Percentiles rank a stretch among this genome's conserved stretches.
Evolutionary conservation across 2,329 filamentous ascomycete species (phyloP).

Genomic region (Chaetomium strumarium): DNA sequence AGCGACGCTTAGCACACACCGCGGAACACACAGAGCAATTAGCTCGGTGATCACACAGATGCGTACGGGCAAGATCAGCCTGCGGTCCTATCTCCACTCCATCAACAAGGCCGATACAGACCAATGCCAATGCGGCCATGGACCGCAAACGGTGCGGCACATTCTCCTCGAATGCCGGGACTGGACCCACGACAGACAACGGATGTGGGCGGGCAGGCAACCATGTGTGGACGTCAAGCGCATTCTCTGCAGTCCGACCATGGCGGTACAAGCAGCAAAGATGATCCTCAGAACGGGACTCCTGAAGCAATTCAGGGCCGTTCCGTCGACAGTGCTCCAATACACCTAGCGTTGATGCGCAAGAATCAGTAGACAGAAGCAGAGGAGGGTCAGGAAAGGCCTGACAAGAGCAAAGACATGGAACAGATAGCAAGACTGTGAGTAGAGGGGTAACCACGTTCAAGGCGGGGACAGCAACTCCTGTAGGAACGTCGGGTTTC

Average conservation of each 20-base stretch:
- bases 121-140: background rate
- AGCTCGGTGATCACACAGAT: background rate
- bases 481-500: background rate
- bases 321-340: background rate
- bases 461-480: background rate
- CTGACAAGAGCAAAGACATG: background rate
- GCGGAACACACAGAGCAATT: background rate
- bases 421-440: background rate
- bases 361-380: background rate
- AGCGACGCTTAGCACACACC: background rate
- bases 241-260: background rate
- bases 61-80: background rate
- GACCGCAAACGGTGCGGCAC: background rate
- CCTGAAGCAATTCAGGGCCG: background rate
- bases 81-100: background rate
- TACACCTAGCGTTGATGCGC: background rate
- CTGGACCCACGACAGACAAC: background rate
- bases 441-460: background rate
- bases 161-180: background rate
- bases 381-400: background rate
- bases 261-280: background rate
- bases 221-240: background rate
- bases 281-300: background rate
- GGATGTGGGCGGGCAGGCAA: background rate
- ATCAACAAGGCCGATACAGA: background rate